Base-by-base conservation (phyloP, 805 yeast species). In the Yarrowia divulgata region DNA sequence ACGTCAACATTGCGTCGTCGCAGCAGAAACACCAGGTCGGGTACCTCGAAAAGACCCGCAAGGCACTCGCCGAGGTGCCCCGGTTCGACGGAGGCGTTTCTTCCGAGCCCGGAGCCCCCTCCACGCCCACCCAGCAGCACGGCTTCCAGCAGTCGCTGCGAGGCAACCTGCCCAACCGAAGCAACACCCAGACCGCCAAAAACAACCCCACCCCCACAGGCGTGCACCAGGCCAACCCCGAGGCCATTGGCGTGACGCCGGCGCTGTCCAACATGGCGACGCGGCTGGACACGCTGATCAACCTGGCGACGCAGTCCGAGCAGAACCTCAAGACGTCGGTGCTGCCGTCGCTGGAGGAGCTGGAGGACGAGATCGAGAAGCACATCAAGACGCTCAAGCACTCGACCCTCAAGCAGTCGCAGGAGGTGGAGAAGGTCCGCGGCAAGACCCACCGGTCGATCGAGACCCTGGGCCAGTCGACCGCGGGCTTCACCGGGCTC, bases 311-410 rank as follows among this genome's bases (percentile, higher is more conserved):
- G 5, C 83, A 83, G 54, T 77, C 81, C n/a, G 85, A 81, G 71
- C 74, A 73, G 45, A 73, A 80, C 67, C 74, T 83, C 70, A 78
- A 75, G 71, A 63, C 76, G 8, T 77, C 79, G 34, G 77, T 83
- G 13, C 66, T 82, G 13, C 87, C 87, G 8, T 82, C 80, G 64
- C 74, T 85, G 63, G 84, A 81, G 58, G 77, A 79, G 34, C 74
- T 83, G 18, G 72, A 74, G 37, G 75, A 74, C 10, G 85, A 83
- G 68, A 73, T 85, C 55, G 94, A 94, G 84, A 81, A 84, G 75
- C 90, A 91, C 73, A 88, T 78, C 75, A 83, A 82, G 74, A 80
- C 80, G 23, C 79, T 84, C 70, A 71, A 73, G 43, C 70, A 72
- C 19, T 74, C 76, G 35, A 79, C 82, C 9, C 63, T 75, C 37